Evolutionary conservation across 495 filamentous ascomycete genomes (phyloP), one percentile per base, ranked within the genome.

Genomic region (Elaphomyces granulatus): DNA sequence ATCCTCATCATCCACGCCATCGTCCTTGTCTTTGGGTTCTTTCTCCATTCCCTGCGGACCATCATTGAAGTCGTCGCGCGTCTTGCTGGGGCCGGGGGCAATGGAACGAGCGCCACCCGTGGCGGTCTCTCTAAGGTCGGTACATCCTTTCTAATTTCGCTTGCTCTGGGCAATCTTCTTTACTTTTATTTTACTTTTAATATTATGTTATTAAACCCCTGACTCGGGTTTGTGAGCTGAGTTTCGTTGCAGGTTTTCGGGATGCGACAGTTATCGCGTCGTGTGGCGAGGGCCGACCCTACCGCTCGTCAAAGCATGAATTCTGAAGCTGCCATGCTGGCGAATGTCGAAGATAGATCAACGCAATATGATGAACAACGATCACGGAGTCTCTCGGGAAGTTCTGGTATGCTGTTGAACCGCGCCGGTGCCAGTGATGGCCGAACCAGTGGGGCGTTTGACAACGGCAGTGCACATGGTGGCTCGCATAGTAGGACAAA

Each of bases 21-120:
- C 44, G 85, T 94, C 4, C 65, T 98, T 4, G 77, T 94, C 7
- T 92, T 94, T 50, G 87, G 85, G 2, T 98, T 95, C 63, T 84
- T 94, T 51, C 64, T 96, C 20, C 95, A 94, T 52, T 81, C 90
- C 1, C 52, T 93, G 6, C 86, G 94, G 53, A 94, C 87, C 0
- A 64, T 93, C 32, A 72, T 94, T 23, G 90, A 98, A 55, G 80
- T 98, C 9, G 63, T 74, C 31, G 86, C 87, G 15, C 71, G 87
- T 36, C 65, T 84, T 37, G 72, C 77, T 28, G 85, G 87, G 41
- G 84, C 81, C 44, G 87, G 86, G 35, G 81, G 75, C 10, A 75
- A 83, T 48, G 77, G 81, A 47, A 66, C 73, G 23, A 78, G 80
- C 31, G 77, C 80, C 39, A 77, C 83, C 17, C 72, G 87, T 52